Conservation (phyloP, 768 basidiomycete genomes). For the Rhodotorula babjevae region DNA sequence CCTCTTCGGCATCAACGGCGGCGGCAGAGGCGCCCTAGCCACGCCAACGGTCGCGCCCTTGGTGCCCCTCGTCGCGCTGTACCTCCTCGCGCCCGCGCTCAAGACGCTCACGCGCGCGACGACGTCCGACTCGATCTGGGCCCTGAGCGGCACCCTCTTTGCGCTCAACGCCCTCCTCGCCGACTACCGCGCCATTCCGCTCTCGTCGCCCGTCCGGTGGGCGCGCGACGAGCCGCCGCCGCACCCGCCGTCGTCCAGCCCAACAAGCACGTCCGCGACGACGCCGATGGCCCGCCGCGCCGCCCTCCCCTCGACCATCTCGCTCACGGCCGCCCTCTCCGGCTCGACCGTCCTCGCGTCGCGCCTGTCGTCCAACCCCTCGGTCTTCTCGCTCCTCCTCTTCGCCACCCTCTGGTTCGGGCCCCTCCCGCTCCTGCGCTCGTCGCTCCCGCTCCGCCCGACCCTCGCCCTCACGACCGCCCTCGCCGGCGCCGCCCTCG, state of each 20-base stretch:
- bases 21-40: constrained; percentile 45
- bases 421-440: constrained; percentile 67
- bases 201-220: neutral
- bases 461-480: constrained; percentile 53
- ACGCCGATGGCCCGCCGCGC: neutral
- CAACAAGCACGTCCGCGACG: neutral
- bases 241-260: too few relatives aligned
- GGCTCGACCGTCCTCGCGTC: constrained; percentile 90
- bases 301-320: constrained; percentile 43
- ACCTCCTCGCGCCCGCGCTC: constrained; percentile 84
- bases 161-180: constrained; percentile 73
- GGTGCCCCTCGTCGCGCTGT: constrained; percentile 78
- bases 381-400: constrained; percentile 82
- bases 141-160: constrained; percentile 71
- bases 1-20: neutral
- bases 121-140: constrained; percentile 96
- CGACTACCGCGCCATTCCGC: constrained; percentile 59
- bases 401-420: constrained; percentile 78
- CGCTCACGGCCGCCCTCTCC: constrained; percentile 68
- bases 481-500: constrained; percentile 26
- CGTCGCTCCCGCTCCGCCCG: constrained; percentile 7
- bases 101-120: constrained; percentile 89
- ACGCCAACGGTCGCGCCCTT: constrained; percentile 46
- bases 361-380: constrained; percentile 70
- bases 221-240: neutral